phyloP scores from a whole-genome alignment of 164 flowering plant genomes.

The Nymphaea thermarum region DNA sequence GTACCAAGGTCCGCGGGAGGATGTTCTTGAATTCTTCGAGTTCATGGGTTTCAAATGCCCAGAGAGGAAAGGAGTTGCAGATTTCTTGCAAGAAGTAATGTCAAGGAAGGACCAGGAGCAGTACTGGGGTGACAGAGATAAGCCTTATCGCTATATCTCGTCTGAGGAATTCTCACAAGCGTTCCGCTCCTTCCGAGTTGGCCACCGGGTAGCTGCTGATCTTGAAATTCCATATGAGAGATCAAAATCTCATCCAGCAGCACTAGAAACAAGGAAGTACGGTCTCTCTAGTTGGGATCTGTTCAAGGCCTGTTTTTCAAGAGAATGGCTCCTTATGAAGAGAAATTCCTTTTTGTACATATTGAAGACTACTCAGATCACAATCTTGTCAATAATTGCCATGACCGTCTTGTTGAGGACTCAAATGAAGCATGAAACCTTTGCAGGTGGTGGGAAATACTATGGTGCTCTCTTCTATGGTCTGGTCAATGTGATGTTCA shows the following conservation, averaged over 20 bases:
- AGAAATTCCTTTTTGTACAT: conserved; percentile 46
- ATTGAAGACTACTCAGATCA: conserved; percentile 58
- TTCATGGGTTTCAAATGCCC: conserved; percentile 47
- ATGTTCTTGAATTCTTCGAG: conserved; percentile 45
- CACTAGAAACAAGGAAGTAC: conserved; percentile 51
- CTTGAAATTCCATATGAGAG: conserved; percentile 50
- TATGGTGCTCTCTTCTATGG: conserved; percentile 28
- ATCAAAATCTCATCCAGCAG: conserved; percentile 43
- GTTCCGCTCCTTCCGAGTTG: conserved; percentile 42
- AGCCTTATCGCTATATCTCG: conserved; percentile 36
- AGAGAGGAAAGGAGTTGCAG: conserved; percentile 45
- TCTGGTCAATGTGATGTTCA: conserved; percentile 22
- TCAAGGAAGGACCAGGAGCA: conserved; percentile 39
- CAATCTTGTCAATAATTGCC: conserved; percentile 52
- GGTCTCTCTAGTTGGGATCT: conserved; percentile 59
- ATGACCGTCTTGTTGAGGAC: conserved; percentile 29
- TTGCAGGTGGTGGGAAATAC: conserved; percentile 37
- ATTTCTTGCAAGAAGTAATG: conserved; percentile 49
- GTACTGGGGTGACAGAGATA: conserved; percentile 22
- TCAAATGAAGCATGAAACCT: conserved; percentile 11
- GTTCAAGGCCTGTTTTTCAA: conserved; percentile 56
- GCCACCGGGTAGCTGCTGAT: conserved; percentile 31
- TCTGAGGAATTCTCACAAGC: conserved; percentile 34
- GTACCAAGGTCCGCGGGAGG: conserved; percentile 46
- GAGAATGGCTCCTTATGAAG: conserved; percentile 47